phyloP scores from a whole-genome alignment of 1,139 yeast genomes.

The Suhomyces kunorum region DNA sequence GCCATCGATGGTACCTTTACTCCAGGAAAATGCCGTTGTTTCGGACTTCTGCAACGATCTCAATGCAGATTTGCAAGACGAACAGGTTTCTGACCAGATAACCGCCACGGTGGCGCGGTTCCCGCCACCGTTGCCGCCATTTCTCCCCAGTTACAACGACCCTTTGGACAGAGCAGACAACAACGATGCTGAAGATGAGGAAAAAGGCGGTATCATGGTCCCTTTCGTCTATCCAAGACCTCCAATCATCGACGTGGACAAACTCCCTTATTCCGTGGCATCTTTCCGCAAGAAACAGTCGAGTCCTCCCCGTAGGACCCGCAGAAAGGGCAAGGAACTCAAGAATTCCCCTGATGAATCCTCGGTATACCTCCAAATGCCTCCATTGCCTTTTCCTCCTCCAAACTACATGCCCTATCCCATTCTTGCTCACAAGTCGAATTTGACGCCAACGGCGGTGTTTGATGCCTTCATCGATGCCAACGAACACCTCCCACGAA shows the following conservation, averaged over 20 bases:
- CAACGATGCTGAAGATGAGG: conserved; percentile 14
- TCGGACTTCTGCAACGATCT: conserved; percentile 43
- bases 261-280: conserved; percentile 25
- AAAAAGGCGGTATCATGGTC: conserved; percentile 40
- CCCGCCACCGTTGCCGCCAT: conserved; percentile 48
- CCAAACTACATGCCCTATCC: conserved; percentile 54
- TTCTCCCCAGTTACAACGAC: conserved; percentile 17
- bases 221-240: conserved; percentile 52
- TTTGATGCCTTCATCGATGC: conserved; percentile 42
- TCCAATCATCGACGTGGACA: conserved; percentile 33
- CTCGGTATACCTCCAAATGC: conserved; percentile 26
- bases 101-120: conserved; percentile 30
- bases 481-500: conserved; percentile 38
- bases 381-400: conserved; percentile 52
- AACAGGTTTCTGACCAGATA: conserved; percentile 25
- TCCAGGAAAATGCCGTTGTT: conserved; percentile 32
- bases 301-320: conserved; percentile 13
- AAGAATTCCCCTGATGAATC: conserved; percentile 2
- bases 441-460: conserved; percentile 41
- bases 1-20: conserved; percentile 38
- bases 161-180: conserved; percentile 12
- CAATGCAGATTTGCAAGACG: conserved; percentile 21
- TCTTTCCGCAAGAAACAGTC: conserved; percentile 12
- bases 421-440: conserved; percentile 37
- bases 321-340: conserved; percentile 14